phyloP scores from a whole-genome alignment of 139 green algal species.

The Trebouxia sp. region DNA sequence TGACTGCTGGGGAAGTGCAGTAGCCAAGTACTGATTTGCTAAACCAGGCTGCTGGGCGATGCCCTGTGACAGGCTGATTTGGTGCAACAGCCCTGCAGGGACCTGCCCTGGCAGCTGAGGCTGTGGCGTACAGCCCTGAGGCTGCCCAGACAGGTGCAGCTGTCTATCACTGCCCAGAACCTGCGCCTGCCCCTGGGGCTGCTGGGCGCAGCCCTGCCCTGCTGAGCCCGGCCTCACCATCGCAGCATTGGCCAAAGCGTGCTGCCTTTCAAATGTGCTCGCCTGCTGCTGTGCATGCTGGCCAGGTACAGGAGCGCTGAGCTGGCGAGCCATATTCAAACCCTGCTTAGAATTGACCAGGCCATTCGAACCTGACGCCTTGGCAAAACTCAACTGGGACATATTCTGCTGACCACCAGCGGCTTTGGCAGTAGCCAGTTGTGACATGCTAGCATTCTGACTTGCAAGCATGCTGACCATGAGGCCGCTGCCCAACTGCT shows the following conservation, averaged over 20 bases:
- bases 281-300: no score
- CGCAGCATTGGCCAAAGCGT: neutral
- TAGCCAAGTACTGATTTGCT: neutral
- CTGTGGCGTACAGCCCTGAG: neutral
- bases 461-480: slow-evolving; percentile 9
- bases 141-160: neutral
- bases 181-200: no score
- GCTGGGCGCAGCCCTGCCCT: neutral
- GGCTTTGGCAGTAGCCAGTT: neutral
- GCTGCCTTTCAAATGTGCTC: no score
- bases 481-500: slow-evolving; percentile 1
- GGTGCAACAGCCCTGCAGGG: no score
- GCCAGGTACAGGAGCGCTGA: neutral
- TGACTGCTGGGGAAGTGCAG: neutral
- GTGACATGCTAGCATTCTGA: neutral
- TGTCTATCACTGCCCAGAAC: neutral
- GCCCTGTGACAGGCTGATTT: neutral
- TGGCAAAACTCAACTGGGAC: neutral
- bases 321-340: no score
- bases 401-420: neutral
- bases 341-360: no score
- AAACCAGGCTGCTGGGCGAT: neutral
- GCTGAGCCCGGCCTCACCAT: neutral
- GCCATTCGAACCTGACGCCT: no score
- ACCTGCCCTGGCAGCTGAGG: no score